phyloP scores from a whole-genome alignment of 169 alveolate species.

The Plasmodium knowlesi region DNA sequence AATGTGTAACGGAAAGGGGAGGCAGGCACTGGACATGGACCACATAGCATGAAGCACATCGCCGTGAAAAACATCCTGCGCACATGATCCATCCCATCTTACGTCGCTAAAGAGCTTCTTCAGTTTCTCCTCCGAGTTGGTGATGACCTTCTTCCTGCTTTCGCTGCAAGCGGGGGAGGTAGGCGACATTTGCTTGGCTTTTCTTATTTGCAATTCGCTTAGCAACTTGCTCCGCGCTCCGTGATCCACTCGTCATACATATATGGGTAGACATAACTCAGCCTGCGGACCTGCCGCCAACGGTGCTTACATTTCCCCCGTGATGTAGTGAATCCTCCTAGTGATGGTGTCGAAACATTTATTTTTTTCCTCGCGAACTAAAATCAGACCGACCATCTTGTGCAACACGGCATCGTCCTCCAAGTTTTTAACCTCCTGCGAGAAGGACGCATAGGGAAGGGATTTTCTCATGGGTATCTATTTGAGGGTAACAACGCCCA shows the following conservation, averaged over 20 bases:
- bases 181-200: neutral
- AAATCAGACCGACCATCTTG: conserved; percentile 40
- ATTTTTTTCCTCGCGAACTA: conserved; percentile 48
- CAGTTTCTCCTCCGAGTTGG: conserved; percentile 59
- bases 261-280: neutral
- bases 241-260: no score
- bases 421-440: conserved; percentile 54
- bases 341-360: conserved; percentile 61
- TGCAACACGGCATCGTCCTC: conserved; percentile 49
- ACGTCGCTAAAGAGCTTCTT: conserved; percentile 67
- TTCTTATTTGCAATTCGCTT: neutral
- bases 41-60: neutral
- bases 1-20: neutral
- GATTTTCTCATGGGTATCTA: neutral
- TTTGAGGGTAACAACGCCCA: neutral
- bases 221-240: no score
- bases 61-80: neutral
- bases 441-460: neutral
- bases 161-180: conserved; percentile 18
- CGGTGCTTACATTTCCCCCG: conserved; percentile 34
- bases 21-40: neutral
- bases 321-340: conserved; percentile 47
- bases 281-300: neutral
- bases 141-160: conserved; percentile 56
- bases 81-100: neutral